A percentile compares a stretch with the other conserved stretches of the same genome.
These are phyloP conservation scores for Bipolaris bicolor DNA, from an alignment of 2,329 filamentous ascomycete species.

Conservation along the genomic window DNA sequence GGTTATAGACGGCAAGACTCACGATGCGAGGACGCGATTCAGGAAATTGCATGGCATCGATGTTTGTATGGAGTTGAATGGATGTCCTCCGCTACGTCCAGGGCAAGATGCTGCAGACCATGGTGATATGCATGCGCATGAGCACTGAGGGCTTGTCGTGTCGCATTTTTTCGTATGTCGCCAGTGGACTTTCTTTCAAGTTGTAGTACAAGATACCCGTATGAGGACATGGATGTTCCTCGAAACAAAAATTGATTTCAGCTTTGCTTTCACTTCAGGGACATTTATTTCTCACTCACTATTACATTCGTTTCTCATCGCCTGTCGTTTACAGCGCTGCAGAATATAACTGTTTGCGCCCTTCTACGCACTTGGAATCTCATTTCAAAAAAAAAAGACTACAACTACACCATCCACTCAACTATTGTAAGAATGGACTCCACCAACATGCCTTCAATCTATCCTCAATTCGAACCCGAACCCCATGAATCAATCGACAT, in stretches of 20 bases:
- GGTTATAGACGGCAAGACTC: slow-evolving; percentile 31
- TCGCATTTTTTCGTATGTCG: not conserved
- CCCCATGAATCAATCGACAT: not conserved
- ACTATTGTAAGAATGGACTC: not conserved
- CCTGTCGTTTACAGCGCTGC: not conserved
- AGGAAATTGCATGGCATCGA: slow-evolving; percentile 39
- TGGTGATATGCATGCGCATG: not conserved
- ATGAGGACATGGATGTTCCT: not conserved
- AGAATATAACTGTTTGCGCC: not conserved
- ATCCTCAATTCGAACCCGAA: not conserved
- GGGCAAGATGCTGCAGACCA: not conserved
- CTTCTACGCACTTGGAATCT: not conserved
- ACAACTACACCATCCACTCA: not conserved
- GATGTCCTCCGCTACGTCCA: slow-evolving; percentile 13
- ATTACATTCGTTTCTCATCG: not conserved
- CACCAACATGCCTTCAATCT: not conserved
- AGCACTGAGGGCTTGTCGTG: not conserved
- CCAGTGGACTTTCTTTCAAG: not conserved
- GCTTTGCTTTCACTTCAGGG: not conserved
- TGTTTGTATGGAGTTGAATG: slow-evolving; percentile 43
- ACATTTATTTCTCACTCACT: not conserved
- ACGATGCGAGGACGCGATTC: slow-evolving; percentile 45
- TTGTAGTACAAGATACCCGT: not conserved
- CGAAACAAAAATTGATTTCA: not conserved
- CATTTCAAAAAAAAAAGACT: not conserved